These are phyloP conservation scores for Adansonia rubrostipa DNA, from an alignment of 441 rosid genomes.

Conservation along the genomic window DNA sequence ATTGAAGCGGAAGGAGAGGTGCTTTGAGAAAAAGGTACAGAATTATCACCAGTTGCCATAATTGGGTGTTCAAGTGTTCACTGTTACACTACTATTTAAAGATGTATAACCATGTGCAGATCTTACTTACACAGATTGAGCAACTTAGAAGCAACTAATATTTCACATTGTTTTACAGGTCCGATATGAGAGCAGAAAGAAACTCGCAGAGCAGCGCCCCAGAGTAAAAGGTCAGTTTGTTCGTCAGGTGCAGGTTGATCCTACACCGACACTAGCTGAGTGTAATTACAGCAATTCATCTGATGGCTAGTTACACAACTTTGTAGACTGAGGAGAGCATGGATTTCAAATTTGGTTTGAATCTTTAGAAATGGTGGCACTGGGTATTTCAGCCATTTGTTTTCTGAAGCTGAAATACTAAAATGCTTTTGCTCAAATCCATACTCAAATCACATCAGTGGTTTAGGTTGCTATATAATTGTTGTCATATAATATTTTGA, in stretches of 20 bases:
- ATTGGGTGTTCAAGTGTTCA: neutral
- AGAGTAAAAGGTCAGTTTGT: conserved; percentile 91
- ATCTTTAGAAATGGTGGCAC: neutral
- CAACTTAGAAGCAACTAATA: neutral
- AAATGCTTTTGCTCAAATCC: conserved; percentile 4
- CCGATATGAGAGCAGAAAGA: conserved; percentile 87
- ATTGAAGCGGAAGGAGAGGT: conserved; percentile 90
- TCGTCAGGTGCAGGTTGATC: conserved; percentile 53
- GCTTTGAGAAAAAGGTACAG: conserved; percentile 85
- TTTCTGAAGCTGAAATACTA: neutral
- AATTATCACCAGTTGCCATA: neutral
- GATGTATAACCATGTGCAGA: neutral
- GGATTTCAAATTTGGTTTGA: conserved; percentile 6
- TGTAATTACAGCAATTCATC: conserved; percentile 24
- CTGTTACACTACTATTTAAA: neutral
- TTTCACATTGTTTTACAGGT: conserved; percentile 51
- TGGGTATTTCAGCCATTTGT: neutral
- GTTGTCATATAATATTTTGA: conserved; percentile 21
- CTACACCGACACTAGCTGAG: conserved; percentile 33
- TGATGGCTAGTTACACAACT: conserved; percentile 10
- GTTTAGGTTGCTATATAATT: conserved; percentile 10
- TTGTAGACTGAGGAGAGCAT: neutral
- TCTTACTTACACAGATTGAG: neutral
- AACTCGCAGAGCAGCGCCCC: conserved; percentile 85
- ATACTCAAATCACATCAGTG: neutral